Conservation (phyloP, 163 green algal species). For the Chloromonas sp. region DNA sequence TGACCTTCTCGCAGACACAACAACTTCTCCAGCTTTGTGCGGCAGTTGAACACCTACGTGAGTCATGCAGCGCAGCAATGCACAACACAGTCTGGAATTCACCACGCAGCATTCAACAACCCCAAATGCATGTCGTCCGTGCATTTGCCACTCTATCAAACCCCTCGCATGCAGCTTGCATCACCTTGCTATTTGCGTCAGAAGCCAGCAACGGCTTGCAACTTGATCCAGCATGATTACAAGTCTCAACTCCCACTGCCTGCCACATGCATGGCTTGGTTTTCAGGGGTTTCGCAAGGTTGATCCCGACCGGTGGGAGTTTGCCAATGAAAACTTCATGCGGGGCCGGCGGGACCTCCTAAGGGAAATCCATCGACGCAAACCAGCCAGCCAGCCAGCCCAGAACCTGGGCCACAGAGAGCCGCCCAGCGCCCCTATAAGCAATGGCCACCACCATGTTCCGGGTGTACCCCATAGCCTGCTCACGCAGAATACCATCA, state of each 20-base stretch:
- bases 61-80: constrained; percentile 2
- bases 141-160: too few relatives aligned
- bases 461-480: too few relatives aligned
- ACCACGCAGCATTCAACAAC: too few relatives aligned
- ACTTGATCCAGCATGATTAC: too few relatives aligned
- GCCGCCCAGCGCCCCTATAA: too few relatives aligned
- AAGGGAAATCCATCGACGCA: constrained; percentile 76
- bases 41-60: constrained; percentile 98
- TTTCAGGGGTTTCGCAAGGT: constrained; percentile 94
- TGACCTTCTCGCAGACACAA: neutral
- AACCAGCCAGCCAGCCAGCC: constrained; percentile 31
- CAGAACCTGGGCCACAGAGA: neutral
- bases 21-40: constrained; percentile 95
- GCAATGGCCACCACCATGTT: too few relatives aligned
- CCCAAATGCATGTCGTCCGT: too few relatives aligned
- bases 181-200: too few relatives aligned
- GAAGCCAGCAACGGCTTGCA: too few relatives aligned
- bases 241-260: too few relatives aligned
- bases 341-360: constrained; percentile 77
- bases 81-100: too few relatives aligned
- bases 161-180: too few relatives aligned
- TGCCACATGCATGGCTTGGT: neutral
- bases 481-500: neutral
- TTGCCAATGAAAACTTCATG: constrained; percentile 91
- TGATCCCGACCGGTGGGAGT: constrained; percentile 95